Base-by-base conservation (phyloP, 78 protist species). In the Goniomonas avonlea region DNA sequence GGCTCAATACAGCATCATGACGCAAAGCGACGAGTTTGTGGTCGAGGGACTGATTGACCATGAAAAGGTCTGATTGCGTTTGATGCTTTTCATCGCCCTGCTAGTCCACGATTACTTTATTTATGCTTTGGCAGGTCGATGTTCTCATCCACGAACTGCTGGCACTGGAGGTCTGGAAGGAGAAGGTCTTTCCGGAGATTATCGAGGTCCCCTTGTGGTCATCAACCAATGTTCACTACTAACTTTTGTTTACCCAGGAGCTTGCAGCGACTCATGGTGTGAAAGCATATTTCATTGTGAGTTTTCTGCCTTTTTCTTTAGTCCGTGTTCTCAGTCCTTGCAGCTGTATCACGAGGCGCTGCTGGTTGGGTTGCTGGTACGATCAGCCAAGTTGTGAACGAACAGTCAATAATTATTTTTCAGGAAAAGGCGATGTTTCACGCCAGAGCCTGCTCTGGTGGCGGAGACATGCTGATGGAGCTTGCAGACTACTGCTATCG, bases 401-500 rank as follows among this genome's bases (percentile, higher is more conserved):
- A n/a, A n/a, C n/a, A n/a, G n/a, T n/a, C n/a, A n/a, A n/a, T n/a
- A n/a, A n/a, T n/a, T n/a, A n/a, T n/a, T n/a, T n/a, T n/a, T n/a
- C n/a, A n/a, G n/a, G 75, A 68, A 32, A 68, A 68, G 34, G 75
- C 75, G 5, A 41, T 68, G 38, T 68, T 43, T 8, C 5, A 7
- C 11, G 9, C 75, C 40, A 27, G 59, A 4, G 75, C 75, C 56
- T 11, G 38, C 9, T 3, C 59, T 13, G 5, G 38, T 18, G 8
- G 39, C 38, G 41, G 47, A 8, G 75, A 68, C 11, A 38, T 39
- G 27, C 75, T 68, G 59, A 23, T 41, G 21, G 75, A 68, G 47
- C 75, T 68, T 34, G 48, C 75, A 7, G 75, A 68, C 34, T 68
- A 68, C 75, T 68, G 75, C 75, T 68, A 68, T 39, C 48, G 75